Percentiles rank a stretch among this genome's conserved stretches.
Evolutionary conservation across 2,329 filamentous ascomycete genomes (phyloP).

Genomic region (Xylaria sp.): DNA sequence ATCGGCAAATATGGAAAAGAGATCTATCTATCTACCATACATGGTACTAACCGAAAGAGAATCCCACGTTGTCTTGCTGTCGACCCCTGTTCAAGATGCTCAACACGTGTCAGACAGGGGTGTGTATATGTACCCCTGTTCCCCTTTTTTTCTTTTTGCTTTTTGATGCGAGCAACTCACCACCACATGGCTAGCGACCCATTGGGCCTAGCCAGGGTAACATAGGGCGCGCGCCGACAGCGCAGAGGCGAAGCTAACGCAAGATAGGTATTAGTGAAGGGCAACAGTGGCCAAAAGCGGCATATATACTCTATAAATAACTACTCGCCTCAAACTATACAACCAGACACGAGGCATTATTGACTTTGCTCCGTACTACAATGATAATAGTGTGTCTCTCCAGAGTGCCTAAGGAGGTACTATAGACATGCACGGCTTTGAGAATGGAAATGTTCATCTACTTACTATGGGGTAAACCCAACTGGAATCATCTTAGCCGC

Average conservation of each 20-base stretch:
- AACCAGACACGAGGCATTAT: conserved; percentile 32
- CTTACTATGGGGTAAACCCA: background rate
- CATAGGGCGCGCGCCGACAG: conserved; percentile 8
- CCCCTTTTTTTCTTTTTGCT: conserved; percentile 14
- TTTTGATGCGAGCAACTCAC: background rate
- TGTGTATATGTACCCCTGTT: conserved; percentile 19
- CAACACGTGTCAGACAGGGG: conserved; percentile 38
- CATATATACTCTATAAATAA: conserved; percentile 34
- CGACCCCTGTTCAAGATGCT: conserved; percentile 13
- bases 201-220: background rate
- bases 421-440: background rate
- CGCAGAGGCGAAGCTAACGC: conserved; percentile 25
- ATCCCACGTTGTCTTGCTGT: conserved; percentile 9
- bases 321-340: conserved; percentile 19
- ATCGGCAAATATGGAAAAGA: conserved; percentile 11
- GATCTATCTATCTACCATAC: conserved; percentile 24
- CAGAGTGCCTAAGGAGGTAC: conserved; percentile 5
- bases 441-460: conserved; percentile 17
- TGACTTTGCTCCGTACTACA: conserved; percentile 18
- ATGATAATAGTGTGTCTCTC: conserved; percentile 20
- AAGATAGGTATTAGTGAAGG: conserved; percentile 21
- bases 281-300: conserved; percentile 25
- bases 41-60: conserved; percentile 32
- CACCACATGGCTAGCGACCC: background rate
- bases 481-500: conserved; percentile 11